A percentile compares a stretch with the other conserved stretches of the same genome.
Conservation (phyloP, 176 grass and related monocot species). For the Avena eriantha region DNA sequence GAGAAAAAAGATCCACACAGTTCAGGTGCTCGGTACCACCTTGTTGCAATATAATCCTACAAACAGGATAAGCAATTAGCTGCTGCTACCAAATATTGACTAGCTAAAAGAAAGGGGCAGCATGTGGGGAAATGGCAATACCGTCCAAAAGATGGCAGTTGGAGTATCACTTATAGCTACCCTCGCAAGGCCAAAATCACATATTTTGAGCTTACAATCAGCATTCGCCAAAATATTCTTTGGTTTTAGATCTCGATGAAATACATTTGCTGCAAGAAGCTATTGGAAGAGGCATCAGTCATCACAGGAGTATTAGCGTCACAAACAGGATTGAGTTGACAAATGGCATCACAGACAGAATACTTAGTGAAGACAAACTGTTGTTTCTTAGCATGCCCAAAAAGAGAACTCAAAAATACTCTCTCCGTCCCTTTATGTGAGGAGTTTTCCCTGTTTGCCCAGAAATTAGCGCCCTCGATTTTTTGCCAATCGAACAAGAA, state of each 20-base stretch:
- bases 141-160: conserved; percentile 98
- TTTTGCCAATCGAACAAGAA: too few relatives aligned
- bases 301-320: conserved; percentile 26
- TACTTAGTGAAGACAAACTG: not conserved
- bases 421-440: not conserved
- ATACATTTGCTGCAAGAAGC: conserved; percentile 89
- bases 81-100: conserved; percentile 13
- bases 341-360: not conserved
- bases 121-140: conserved; percentile 36
- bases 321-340: conserved; percentile 6
- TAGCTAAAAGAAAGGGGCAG: conserved; percentile 22
- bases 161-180: conserved; percentile 94
- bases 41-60: conserved; percentile 98
- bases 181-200: conserved; percentile 94
- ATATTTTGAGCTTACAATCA: conserved; percentile 99
- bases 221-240: conserved; percentile 98
- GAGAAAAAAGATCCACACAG: conserved; percentile 99
- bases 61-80: conserved; percentile 41
- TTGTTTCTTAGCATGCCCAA: not conserved
- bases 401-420: not conserved
- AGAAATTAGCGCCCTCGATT: not conserved
- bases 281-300: conserved; percentile 54
- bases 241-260: conserved; percentile 97
- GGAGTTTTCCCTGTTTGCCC: not conserved
- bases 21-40: conserved; percentile 98